phyloP scores from a whole-genome alignment of 768 basidiomycete genomes.

The Rhodotorula toruloides region DNA sequence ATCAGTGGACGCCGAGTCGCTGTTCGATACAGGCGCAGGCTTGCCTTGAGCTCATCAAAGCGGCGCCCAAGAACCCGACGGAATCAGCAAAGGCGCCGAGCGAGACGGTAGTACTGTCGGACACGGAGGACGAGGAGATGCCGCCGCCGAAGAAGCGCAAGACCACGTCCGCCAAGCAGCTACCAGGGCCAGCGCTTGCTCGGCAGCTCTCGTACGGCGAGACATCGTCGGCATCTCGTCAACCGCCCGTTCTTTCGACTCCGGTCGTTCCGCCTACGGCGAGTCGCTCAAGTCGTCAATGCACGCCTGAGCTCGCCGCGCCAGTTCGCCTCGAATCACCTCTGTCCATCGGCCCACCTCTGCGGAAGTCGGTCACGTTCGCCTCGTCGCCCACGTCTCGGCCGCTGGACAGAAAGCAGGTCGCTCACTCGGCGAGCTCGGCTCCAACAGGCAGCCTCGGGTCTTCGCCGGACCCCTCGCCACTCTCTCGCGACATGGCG shows the following conservation, averaged over 20 bases:
- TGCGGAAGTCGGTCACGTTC: conserved; percentile 20
- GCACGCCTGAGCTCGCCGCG: neutral
- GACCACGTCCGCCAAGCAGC: too few species aligned
- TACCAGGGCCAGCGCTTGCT: neutral
- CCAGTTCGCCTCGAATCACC: neutral
- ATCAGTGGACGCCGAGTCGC: neutral
- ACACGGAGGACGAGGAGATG: neutral
- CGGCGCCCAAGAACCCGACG: too few species aligned
- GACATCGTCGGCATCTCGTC: too few species aligned
- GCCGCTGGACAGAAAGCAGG: too few species aligned
- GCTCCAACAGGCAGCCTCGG: too few species aligned
- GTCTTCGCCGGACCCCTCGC: too few species aligned
- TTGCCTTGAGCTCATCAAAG: too few species aligned
- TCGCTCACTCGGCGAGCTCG: neutral
- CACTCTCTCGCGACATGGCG: too few species aligned
- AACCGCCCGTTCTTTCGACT: neutral
- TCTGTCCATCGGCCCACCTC: neutral
- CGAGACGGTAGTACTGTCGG: neutral
- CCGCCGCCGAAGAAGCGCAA: neutral
- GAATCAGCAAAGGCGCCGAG: too few species aligned
- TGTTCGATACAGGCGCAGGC: too few species aligned
- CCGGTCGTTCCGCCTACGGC: neutral
- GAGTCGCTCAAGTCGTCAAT: neutral
- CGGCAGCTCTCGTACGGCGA: neutral
- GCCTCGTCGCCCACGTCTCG: conserved; percentile 5